Base-by-base conservation (phyloP, 495 filamentous ascomycete genomes). In the Neurospora terricola region DNA sequence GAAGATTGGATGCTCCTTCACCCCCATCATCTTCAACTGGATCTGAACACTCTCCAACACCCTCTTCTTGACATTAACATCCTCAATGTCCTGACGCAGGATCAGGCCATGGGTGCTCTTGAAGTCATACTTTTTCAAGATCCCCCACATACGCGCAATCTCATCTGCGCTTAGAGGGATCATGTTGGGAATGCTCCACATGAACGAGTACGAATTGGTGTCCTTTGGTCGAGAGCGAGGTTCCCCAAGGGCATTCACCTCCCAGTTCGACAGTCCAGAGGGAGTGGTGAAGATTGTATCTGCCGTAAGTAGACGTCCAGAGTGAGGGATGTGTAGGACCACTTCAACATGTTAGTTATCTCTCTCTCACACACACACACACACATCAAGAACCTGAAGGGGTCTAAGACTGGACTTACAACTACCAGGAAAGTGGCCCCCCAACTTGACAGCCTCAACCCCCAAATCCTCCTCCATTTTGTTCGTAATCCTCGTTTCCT, bases 111-210 rank as follows among this genome's bases (percentile, higher is more conserved):
- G 88, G 0, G 91, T 90, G 34, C 87, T 87, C 2, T 82, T 82
- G 75, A 92, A 94, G 0, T 90, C 82, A 73, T 88, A 87, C 12
- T 82, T 80, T 79, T 84, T 86, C 21, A 91, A 73, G 0, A 86
- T 79, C 1, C 72, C 70, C 86, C 84, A 90, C 84, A 89, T 89
- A 34, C 77, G 77, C 71, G 80, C 74, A 45, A 92, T 84, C 77
- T 87, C 86, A 21, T 81, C 76, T 4, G 89, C 85, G n/a, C 84
- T 76, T 5, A 94, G 85, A 0, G 92, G 92, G 23, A 94, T 93
- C 87, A 91, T 90, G 78, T 95, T 94, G 4, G 92, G 92, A 76
- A 91, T 90, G 23, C 88, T 91, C 89, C 90, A 94, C 89, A 92
- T 90, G 81, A 95, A 94, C 5, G 88, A 78, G 79, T 87, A 95